Evolutionary conservation across 1,139 yeast genomes (phyloP), one percentile per base, ranked within the genome.

Genomic region (Suhomyces anneliseae): DNA sequence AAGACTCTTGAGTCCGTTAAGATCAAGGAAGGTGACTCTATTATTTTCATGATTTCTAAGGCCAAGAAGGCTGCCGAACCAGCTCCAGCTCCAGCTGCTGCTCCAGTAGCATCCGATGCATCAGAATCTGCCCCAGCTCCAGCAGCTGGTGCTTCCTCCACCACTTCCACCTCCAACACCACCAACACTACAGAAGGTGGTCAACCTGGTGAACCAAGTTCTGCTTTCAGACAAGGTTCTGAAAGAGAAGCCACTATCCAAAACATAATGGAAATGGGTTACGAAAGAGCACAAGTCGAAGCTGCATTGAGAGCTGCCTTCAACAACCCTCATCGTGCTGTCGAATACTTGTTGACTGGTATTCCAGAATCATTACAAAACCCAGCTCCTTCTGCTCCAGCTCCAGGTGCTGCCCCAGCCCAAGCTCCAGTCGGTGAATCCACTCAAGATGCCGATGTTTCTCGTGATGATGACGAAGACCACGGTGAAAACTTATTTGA

Each of bases 241-340:
- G 84, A 80, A 48, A 75, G 90, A 55, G 88, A 85, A 55, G 75
- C 83, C 12, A 85, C 87, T 24, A 81, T 93, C 51, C 79, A 76
- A 54, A 87, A 87, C 62, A 90, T 93, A 64, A 82, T 90, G 85
- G 98, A 90, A 59, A 90, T 93, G 98, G 99, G 99, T 11, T 95
- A 90, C 65, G 90, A 87, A 44, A 83, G 96, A 58, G 78, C 82
- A 7, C 89, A 89, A 64, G 97, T 90, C 29, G 95, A 90, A 68
- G 80, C 83, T 38, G 99, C 99, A 0, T 76, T 93, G 65, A 82
- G 96, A 60, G 97, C 97, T 14, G 98, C 99, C 0, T 93, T 85
- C 71, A 93, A 93, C 69, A 92, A 93, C 69, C 99, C 99, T 27
- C 98, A 93, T 63, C 84, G 99, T 61, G 99, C 99, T 0, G 98